Evolutionary conservation across 805 yeast species (phyloP), one percentile per base, ranked within the genome.

Genomic region (Zygosaccharomyces pseudorouxii): DNA sequence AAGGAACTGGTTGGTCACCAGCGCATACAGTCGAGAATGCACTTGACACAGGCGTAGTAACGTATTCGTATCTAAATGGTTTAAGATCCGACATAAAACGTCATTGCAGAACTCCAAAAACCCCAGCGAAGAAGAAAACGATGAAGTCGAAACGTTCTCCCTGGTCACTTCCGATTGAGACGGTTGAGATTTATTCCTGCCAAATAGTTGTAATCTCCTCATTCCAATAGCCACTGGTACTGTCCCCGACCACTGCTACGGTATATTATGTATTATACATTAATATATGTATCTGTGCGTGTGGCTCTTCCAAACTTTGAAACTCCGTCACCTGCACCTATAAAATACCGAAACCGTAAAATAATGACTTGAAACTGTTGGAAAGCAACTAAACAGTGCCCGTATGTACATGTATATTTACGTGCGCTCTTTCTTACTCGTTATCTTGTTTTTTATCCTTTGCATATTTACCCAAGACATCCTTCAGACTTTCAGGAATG

Each of bases 381-480:
- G 31, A 27, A 10, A 35, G 7, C 38, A 16, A 35, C 6, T 35
- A 20, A 18, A 18, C 38, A 11, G 38, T 20, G 12, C 8, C n/a
- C 22, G 38, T 16, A 20, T 7, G 38, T 14, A 35, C 22, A 35
- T 20, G 19, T 19, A 33, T 33, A 18, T 11, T 37, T 19, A 23
- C 16, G 46, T 47, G 10, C 23, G 23, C 23, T 10, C 28, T 25
- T 25, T 25, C 28, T 25, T 25, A 25, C 11, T 54, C 58, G 38
- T 59, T 51, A 28, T 58, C 55, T 16, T 60, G 45, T 42, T 55
- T 53, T 0, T 85, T 81, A 65, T 83, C 84, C 56, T 76, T 81
- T 1, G 89, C 89, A 58, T 81, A 78, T 48, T 79, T 84, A 0
- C 89, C 89, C 37, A 84, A 73, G 9, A 54, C 54, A 4, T 49